Evolutionary conservation across 2,329 filamentous ascomycete genomes (phyloP).

Genomic region (Alternaria sp.): DNA sequence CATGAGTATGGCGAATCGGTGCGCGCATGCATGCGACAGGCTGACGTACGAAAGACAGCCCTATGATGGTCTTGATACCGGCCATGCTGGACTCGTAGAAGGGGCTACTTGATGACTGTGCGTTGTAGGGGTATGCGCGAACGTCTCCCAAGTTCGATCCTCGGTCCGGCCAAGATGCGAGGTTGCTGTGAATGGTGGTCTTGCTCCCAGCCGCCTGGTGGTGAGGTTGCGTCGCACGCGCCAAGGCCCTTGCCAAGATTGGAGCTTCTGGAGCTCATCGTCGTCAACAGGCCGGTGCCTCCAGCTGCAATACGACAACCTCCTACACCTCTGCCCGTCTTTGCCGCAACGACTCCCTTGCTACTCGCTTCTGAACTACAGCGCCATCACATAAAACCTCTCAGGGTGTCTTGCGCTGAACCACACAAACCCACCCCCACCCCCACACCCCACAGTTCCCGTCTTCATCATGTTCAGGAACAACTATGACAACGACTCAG

Average conservation of each 20-base stretch:
- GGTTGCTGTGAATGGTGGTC: slow-evolving; percentile 12
- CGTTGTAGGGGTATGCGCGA: background rate
- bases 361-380: background rate
- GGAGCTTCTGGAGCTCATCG: slow-evolving; percentile 27
- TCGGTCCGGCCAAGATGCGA: slow-evolving; percentile 20
- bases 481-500: slow-evolving; percentile 99
- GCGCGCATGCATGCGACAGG: slow-evolving; percentile 28
- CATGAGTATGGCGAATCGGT: background rate
- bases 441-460: slow-evolving; percentile 24
- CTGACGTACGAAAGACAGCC: slow-evolving; percentile 85
- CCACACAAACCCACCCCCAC: slow-evolving; percentile 10
- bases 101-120: background rate
- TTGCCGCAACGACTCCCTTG: background rate
- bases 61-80: slow-evolving; percentile 98
- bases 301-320: slow-evolving; percentile 29
- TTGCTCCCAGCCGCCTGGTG: slow-evolving; percentile 9
- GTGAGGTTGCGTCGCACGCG: slow-evolving; percentile 18
- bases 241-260: slow-evolving; percentile 16
- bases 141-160: background rate
- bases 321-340: slow-evolving; percentile 9
- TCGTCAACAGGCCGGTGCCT: slow-evolving; percentile 42
- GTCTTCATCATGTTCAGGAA: slow-evolving; percentile 89
- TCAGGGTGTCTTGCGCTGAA: background rate
- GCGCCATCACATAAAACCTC: background rate
- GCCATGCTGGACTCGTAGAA: slow-evolving; percentile 64